A percentile compares a stretch with the other conserved stretches of the same genome.
phyloP scores from a whole-genome alignment of 2,329 filamentous ascomycete genomes.

The Xylariaceae sp. region DNA sequence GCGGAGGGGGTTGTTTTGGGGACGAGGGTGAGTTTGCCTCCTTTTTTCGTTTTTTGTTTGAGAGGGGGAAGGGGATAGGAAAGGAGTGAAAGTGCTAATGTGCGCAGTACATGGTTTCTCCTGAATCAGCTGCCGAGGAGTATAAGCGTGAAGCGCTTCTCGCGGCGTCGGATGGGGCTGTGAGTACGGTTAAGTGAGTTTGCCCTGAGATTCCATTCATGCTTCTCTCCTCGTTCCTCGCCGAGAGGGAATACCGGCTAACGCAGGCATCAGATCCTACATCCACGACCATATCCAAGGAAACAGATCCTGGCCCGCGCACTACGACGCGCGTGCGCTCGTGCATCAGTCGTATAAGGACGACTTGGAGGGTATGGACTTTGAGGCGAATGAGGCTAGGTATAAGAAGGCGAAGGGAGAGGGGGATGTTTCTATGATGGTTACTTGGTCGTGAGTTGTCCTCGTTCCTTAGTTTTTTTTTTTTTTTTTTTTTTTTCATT shows the following conservation, averaged over 20 bases:
- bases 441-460: conserved; percentile 33
- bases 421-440: conserved; percentile 28
- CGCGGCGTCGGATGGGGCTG: conserved; percentile 31
- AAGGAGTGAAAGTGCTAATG: too few relatives aligned
- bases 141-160: conserved; percentile 32
- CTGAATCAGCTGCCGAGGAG: conserved; percentile 32
- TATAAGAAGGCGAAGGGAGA: conserved; percentile 24
- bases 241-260: not conserved
- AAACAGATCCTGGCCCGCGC: conserved; percentile 27
- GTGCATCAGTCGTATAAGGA: conserved; percentile 27
- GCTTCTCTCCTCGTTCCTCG: not conserved
- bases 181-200: conserved; percentile 34
- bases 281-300: conserved; percentile 32
- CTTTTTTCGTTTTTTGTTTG: not conserved
- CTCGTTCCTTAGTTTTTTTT: too few relatives aligned
- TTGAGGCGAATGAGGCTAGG: conserved; percentile 27
- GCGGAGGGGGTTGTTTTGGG: conserved; percentile 28
- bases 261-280: conserved; percentile 19
- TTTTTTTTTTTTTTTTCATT: too few relatives aligned
- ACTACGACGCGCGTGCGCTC: conserved; percentile 32
- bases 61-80: too few relatives aligned
- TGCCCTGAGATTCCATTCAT: not conserved
- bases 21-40: conserved; percentile 25
- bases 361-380: conserved; percentile 22
- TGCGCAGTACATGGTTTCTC: conserved; percentile 33